These are phyloP conservation scores for Mollisia scopiformis DNA, from an alignment of 2,329 filamentous ascomycete species.

Conservation along the genomic window DNA sequence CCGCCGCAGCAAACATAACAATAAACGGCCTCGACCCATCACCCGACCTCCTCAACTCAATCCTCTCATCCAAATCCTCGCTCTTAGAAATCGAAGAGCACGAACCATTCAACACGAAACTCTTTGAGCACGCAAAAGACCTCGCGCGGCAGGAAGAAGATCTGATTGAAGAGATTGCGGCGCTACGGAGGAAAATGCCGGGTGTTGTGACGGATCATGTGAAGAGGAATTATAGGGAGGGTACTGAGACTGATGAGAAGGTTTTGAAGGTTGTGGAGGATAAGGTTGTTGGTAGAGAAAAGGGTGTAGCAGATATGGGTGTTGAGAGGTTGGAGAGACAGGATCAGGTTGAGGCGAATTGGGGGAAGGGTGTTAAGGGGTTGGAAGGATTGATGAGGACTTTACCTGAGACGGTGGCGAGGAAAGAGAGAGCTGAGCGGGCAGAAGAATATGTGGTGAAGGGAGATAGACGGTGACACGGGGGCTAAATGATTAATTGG, in stretches of 20 bases:
- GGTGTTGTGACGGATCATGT: slow-evolving; percentile 22
- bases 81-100: slow-evolving; percentile 45
- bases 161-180: slow-evolving; percentile 64
- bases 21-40: slow-evolving; percentile 59
- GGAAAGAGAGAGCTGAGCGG: slow-evolving; percentile 65
- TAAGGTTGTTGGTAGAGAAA: slow-evolving; percentile 19
- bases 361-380: slow-evolving; percentile 51
- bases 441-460: slow-evolving; percentile 44
- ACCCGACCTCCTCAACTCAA: slow-evolving; percentile 38
- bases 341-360: slow-evolving; percentile 49
- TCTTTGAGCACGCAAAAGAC: slow-evolving; percentile 60
- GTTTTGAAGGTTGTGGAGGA: slow-evolving; percentile 18
- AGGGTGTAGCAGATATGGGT: slow-evolving; percentile 31
- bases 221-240: slow-evolving; percentile 26
- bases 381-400: slow-evolving; percentile 58
- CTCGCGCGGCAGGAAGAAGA: slow-evolving; percentile 66
- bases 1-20: slow-evolving; percentile 60
- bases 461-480: slow-evolving; percentile 14
- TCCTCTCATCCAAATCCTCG: slow-evolving; percentile 33
- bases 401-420: slow-evolving; percentile 64
- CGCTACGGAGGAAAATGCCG: slow-evolving; percentile 33
- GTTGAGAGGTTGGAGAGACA: slow-evolving; percentile 48
- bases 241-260: slow-evolving; percentile 27
- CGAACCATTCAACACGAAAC: slow-evolving; percentile 63
- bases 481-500: neutral